Conservation (phyloP, 2,329 filamentous ascomycete species). For the Clarireedia homoeocarpa region DNA sequence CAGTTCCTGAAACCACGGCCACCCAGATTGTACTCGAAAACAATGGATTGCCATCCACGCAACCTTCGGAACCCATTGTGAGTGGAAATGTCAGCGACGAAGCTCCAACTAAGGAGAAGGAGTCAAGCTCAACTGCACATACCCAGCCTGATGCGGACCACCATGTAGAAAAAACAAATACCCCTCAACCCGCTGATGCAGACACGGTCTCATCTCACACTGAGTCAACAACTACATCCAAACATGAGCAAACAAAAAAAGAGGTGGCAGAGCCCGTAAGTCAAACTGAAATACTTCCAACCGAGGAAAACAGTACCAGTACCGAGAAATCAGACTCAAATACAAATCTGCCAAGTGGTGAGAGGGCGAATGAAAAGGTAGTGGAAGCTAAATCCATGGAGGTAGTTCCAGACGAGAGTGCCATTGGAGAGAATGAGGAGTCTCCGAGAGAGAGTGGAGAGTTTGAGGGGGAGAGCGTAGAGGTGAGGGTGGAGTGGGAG, state of each 20-base stretch:
- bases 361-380: not conserved
- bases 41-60: too few species aligned
- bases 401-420: not conserved
- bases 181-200: too few species aligned
- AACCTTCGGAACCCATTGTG: too few species aligned
- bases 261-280: not conserved
- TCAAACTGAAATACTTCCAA: not conserved
- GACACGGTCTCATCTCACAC: not conserved
- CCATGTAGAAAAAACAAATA: too few species aligned
- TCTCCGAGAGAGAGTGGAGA: not conserved
- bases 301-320: not conserved
- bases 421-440: not conserved
- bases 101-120: too few species aligned
- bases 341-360: not conserved
- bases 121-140: too few species aligned
- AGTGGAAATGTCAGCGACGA: too few species aligned
- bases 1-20: too few species aligned
- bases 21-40: too few species aligned
- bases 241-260: not conserved
- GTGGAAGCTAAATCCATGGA: not conserved
- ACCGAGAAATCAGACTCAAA: not conserved
- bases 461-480: not conserved
- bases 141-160: too few species aligned
- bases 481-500: not conserved
- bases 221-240: not conserved